Base-by-base conservation (phyloP, 202 grass and related monocot species). In the Zoysia matrella region DNA sequence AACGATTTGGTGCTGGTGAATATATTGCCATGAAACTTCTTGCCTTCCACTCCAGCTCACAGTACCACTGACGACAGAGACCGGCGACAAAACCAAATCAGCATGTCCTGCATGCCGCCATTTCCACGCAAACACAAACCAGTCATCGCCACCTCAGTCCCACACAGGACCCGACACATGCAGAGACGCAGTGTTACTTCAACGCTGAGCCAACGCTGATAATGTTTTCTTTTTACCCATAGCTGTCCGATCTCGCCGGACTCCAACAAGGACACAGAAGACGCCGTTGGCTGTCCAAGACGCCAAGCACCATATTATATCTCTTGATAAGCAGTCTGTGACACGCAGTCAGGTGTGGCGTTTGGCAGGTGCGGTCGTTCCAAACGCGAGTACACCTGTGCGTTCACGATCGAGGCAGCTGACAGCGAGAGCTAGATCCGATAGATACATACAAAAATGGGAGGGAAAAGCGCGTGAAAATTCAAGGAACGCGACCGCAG, bases 371-470 rank as follows among this genome's bases (percentile, higher is more conserved):
- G 2, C 4, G 39, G 0, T 39, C 4, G 62, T 65, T 65, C 39
- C 62, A 63, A 40, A 63, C 4, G 60, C 8, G 30, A 63, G n/a
- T 0, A 84, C 55, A 77, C 65, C 11, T 60, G 82, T 70, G 62
- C 45, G 65, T 14, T 69, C 52, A 36, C 36, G 6, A 70, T 22
- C 22, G 22, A 22, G 42, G 52, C 53, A 49, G 22, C 18, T 13
- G 63, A 69, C 44, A 75, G 22, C 3, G 60, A 56, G 63, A 74
- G 16, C 22, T 22, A 22, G 22, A 22, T 22, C 22, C 22, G 48
- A 42, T 9, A 0, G 22, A 13, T 48, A 42, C n/a, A 49, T 48
- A 68, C 15, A n/a, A 0, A 8, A 2, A 3, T 8, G 8, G 15
- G 0, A 75, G 9, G 45, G 63, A 53, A 68, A 80, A 61, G 70